Evolutionary conservation across 306 rosid genomes (phyloP), one percentile per base, ranked within the genome.

Genomic region (Quercus engelmannii): DNA sequence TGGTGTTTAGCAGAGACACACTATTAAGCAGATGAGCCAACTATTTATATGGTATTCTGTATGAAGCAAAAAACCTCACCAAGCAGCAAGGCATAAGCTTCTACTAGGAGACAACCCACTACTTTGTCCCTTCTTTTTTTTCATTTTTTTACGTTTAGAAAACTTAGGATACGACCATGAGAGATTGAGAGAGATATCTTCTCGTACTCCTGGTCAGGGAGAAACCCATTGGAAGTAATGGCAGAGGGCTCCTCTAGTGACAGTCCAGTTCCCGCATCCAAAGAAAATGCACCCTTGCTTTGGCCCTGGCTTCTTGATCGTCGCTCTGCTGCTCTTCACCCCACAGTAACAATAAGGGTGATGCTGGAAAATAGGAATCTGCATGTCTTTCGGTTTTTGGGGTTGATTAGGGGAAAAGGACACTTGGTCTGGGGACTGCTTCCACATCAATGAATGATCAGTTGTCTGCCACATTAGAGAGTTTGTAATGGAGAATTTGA

Each of bases 221-320:
- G 97, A 81, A 18, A 86, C 87, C 99, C 99, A 95, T 85, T 93
- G 92, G 43, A 93, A 95, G 93, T 89, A 95, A 69, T 77, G 93
- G 91, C 99, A 95, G 72, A 85, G 87, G 28, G 96, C 90, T 64
- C 97, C 99, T 83, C 95, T 85, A 62, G 87, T 82, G 38, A 90
- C 78, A 67, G 92, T 89, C 96, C 96, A 95, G 77, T 91, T 91
- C 54, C 99, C 98, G 76, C 98, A 93, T 74, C 99, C 95, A 74
- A 86, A 95, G 94, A 90, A 93, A 67, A 79, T 78, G 78, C 92
- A 85, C 61, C 97, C 98, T 69, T 89, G 97, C 86, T 85, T 95
- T 7, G 98, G 96, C 73, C 97, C 97, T 20, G 96, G 96, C 88
- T 90, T 92, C 71, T 89, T 87, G 26, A 94, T 84, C 90, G 85